A percentile compares a stretch with the other conserved stretches of the same genome.
These are phyloP conservation scores for Gamsiella multidivaricata DNA, from an alignment of 192 early-diverging fungal species.

Conservation along the genomic window DNA sequence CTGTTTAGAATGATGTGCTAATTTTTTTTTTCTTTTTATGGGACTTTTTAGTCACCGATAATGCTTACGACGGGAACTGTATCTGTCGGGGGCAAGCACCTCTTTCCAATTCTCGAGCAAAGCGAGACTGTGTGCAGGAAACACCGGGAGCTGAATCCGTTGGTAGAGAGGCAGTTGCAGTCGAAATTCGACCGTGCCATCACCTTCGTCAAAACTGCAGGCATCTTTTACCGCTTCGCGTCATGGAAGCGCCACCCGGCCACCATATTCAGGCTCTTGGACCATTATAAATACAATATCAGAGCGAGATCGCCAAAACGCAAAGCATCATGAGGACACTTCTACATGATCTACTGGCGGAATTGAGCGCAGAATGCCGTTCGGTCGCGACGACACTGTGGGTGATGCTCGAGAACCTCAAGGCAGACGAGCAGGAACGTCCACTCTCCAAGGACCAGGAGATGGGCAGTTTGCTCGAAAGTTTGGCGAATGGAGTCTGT, in stretches of 20 bases:
- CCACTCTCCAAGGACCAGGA: slow-evolving; percentile 1
- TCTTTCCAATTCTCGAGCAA: background rate
- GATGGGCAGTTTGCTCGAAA: background rate
- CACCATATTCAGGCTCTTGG: background rate
- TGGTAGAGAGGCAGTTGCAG: slow-evolving; percentile 2
- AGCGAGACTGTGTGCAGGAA: slow-evolving; percentile 1
- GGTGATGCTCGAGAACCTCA: background rate
- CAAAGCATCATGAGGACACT: background rate
- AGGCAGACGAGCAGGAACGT: slow-evolving; percentile 4
- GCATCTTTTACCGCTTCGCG: slow-evolving; percentile 1
- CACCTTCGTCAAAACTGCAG: background rate
- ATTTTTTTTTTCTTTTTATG: too few relatives aligned
- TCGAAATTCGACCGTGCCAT: slow-evolving; percentile 1
- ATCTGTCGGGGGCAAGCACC: slow-evolving; percentile 4
- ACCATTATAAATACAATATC: background rate
- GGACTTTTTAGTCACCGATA: too few relatives aligned
- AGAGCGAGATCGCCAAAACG: background rate
- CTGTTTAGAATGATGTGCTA: too few relatives aligned
- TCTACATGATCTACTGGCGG: background rate
- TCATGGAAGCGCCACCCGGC: background rate
- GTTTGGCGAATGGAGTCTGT: background rate
- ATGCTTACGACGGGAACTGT: background rate
- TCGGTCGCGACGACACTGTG: background rate
- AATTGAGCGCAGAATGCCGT: background rate
- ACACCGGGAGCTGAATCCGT: background rate